These are phyloP conservation scores for Axilococcus clingmanii DNA, from an alignment of 139 green algal species.

Conservation along the genomic window DNA sequence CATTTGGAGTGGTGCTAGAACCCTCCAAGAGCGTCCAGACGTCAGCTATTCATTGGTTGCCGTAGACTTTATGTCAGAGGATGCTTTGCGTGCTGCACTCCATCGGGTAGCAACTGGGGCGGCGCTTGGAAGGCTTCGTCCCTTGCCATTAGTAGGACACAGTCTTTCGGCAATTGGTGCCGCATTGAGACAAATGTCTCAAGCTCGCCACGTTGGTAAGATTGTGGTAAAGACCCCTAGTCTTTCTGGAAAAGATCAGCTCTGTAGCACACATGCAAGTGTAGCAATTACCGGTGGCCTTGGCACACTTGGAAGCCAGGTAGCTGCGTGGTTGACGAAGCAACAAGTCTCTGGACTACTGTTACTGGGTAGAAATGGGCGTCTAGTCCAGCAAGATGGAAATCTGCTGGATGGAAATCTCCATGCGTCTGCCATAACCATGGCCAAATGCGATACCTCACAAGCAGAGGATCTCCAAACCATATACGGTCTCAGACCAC, in stretches of 20 bases:
- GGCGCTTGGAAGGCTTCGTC: slow-evolving; percentile 29
- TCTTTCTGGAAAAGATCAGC: neutral
- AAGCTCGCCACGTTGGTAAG: slow-evolving; percentile 76
- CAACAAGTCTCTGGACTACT: slow-evolving; percentile 15
- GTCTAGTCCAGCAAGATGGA: neutral
- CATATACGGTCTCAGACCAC: neutral
- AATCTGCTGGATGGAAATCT: neutral
- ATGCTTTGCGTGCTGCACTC: slow-evolving; percentile 33
- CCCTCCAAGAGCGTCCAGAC: slow-evolving; percentile 67
- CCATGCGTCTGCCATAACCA: slow-evolving; percentile 1
- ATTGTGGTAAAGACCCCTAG: slow-evolving; percentile 55
- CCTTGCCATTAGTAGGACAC: slow-evolving; percentile 38
- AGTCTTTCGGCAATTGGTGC: slow-evolving; percentile 28
- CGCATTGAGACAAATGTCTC: slow-evolving; percentile 72
- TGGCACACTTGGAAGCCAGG: slow-evolving; percentile 36
- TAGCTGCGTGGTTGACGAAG: slow-evolving; percentile 48
- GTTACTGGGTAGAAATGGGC: slow-evolving; percentile 33
- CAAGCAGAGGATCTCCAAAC: slow-evolving; percentile 3
- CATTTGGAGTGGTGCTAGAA: slow-evolving; percentile 49
- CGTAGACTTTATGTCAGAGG: slow-evolving; percentile 74
- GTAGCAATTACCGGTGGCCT: slow-evolving; percentile 29
- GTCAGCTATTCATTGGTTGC: slow-evolving; percentile 62
- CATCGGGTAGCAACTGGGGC: slow-evolving; percentile 21
- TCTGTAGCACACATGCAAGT: neutral
- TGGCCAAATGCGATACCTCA: slow-evolving; percentile 20